Evolutionary conservation across 495 filamentous ascomycete species (phyloP).

Genomic region (Talaromyces ruber): DNA sequence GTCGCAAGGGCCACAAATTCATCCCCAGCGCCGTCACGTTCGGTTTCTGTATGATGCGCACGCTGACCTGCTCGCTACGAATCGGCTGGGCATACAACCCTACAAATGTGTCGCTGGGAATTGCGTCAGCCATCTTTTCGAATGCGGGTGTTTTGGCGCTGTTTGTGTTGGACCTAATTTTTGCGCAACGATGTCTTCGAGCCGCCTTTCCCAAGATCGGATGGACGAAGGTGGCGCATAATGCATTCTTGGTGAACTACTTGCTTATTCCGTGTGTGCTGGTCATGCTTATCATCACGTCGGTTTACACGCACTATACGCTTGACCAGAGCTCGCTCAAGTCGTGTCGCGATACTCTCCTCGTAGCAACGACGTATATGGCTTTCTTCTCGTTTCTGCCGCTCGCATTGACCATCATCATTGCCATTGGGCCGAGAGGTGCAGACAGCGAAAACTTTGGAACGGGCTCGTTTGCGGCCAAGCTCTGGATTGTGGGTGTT

Average conservation of each 20-base stretch:
- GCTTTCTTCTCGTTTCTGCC: constrained; percentile 69
- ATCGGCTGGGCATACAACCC: constrained; percentile 39
- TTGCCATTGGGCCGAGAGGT: constrained; percentile 42
- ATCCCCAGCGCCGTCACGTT: constrained; percentile 59
- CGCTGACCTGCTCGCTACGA: constrained; percentile 55
- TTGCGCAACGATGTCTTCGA: constrained; percentile 67
- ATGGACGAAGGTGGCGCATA: constrained; percentile 45
- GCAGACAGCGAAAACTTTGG: constrained; percentile 60
- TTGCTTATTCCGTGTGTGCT: constrained; percentile 51
- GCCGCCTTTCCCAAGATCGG: constrained; percentile 64
- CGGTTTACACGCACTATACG: constrained; percentile 60
- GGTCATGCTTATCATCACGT: constrained; percentile 58
- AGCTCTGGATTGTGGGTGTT: constrained; percentile 53
- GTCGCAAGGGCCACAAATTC: constrained; percentile 54
- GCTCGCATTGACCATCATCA: constrained; percentile 49
- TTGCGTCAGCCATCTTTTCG: constrained; percentile 68
- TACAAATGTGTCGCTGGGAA: constrained; percentile 44
- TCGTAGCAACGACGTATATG: constrained; percentile 59
- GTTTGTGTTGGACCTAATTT: constrained; percentile 76
- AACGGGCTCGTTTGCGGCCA: constrained; percentile 52
- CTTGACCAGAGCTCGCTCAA: constrained; percentile 38
- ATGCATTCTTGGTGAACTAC: constrained; percentile 50
- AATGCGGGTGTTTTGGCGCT: constrained; percentile 67
- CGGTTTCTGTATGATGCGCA: constrained; percentile 71
- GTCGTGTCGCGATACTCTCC: constrained; percentile 54